Percentiles rank a stretch among this genome's conserved stretches.
These are phyloP conservation scores for Mesotaenium endlicherianum DNA, from an alignment of 139 green algal species.

Conservation along the genomic window DNA sequence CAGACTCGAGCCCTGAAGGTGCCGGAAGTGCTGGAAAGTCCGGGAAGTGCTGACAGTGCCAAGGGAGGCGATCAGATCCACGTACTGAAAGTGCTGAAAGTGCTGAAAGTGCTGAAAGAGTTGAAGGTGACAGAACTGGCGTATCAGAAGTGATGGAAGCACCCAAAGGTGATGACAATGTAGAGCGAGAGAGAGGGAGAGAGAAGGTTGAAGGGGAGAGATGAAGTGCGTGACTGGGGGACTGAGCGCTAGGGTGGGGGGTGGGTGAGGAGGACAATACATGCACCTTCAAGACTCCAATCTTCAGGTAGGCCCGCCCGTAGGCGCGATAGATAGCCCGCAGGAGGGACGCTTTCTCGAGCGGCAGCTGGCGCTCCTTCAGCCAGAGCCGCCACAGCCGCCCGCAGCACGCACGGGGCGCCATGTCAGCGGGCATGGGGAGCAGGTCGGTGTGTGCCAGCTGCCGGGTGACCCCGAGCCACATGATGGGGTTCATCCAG, in stretches of 20 bases:
- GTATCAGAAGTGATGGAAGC: background rate
- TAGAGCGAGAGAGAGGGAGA: background rate
- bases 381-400: conserved; percentile 27
- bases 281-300: conserved; percentile 33
- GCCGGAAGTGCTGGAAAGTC: too few relatives aligned
- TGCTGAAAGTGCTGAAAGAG: background rate
- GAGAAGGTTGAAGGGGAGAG: background rate
- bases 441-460: conserved; percentile 29
- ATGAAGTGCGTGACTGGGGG: too few relatives aligned
- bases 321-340: conserved; percentile 4
- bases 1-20: too few relatives aligned
- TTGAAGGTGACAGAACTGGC: background rate
- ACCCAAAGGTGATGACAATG: background rate
- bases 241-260: too few relatives aligned
- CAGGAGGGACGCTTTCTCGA: conserved; percentile 5
- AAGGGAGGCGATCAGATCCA: too few relatives aligned
- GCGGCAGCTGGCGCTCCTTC: background rate
- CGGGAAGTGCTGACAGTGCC: too few relatives aligned
- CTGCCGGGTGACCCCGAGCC: conserved; percentile 8
- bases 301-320: background rate
- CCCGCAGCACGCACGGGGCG: conserved; percentile 1
- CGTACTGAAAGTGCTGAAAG: background rate
- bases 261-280: background rate
- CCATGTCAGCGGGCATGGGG: background rate
- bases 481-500: conserved; percentile 38